Percentiles rank a stretch among this genome's conserved stretches.
phyloP scores from a whole-genome alignment of 257 asterid species.

The Sherardia arvensis region DNA sequence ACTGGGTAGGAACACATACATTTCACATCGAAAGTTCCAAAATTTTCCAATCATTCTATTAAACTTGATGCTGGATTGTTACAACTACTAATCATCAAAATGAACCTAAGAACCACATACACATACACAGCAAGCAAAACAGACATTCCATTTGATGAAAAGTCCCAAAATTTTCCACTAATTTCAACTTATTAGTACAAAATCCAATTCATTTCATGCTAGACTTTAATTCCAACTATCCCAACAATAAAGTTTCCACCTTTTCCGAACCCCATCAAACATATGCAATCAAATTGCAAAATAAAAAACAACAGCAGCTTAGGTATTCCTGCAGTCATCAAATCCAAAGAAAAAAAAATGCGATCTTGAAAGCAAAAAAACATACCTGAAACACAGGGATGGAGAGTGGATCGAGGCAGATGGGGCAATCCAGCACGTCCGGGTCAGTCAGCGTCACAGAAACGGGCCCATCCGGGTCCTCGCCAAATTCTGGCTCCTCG shows the following conservation, averaged over 20 bases:
- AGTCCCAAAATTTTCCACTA: not conserved
- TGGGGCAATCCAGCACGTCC: conserved; percentile 75
- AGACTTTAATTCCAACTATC: not conserved
- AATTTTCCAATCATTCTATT: too few species aligned
- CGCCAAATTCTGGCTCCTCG: not conserved
- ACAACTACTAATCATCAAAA: too few species aligned
- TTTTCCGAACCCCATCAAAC: not conserved
- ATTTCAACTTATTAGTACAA: not conserved
- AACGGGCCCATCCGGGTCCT: conserved; percentile 16
- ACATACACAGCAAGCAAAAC: too few species aligned
- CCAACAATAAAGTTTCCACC: not conserved
- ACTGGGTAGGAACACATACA: not conserved
- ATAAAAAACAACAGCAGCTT: not conserved
- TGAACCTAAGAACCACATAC: too few species aligned
- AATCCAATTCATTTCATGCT: not conserved
- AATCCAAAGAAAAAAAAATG: too few species aligned
- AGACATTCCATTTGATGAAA: too few species aligned
- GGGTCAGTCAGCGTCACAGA: conserved; percentile 43
- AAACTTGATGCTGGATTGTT: too few species aligned
- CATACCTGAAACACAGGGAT: not conserved
- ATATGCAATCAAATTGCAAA: not conserved
- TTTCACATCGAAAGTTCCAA: not conserved
- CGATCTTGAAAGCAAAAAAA: not conserved
- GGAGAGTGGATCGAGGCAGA: conserved; percentile 47
- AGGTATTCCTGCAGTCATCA: not conserved